phyloP scores from a whole-genome alignment of 2,329 filamentous ascomycete genomes.

The Ascochyta viciae-villosae region DNA sequence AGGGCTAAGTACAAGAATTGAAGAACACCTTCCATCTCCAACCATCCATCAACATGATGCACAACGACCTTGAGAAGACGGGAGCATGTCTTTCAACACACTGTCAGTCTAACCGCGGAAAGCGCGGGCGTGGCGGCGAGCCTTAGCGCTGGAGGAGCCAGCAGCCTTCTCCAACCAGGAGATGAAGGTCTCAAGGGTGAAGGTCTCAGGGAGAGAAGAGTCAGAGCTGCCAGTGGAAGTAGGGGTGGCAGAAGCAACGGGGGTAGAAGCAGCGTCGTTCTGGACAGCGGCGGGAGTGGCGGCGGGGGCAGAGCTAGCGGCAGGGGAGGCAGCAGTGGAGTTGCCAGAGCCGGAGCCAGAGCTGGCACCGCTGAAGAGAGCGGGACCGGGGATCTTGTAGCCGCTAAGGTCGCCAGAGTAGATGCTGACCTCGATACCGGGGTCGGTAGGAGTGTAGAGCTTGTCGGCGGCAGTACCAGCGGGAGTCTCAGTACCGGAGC shows the following conservation, averaged over 20 bases:
- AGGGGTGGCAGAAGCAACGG: slow-evolving; percentile 17
- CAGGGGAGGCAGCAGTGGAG: slow-evolving; percentile 11
- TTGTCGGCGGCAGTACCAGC: slow-evolving; percentile 57
- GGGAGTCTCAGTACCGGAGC: slow-evolving; percentile 57
- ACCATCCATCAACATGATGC: slow-evolving; percentile 7
- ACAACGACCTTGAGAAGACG: not conserved
- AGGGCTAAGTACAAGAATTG: slow-evolving; percentile 27
- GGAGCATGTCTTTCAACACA: not conserved
- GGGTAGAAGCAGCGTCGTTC: slow-evolving; percentile 7
- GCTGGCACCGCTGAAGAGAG: slow-evolving; percentile 38
- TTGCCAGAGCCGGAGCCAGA: slow-evolving; percentile 17
- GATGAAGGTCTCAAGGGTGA: slow-evolving; percentile 33
- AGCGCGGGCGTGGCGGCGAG: slow-evolving; percentile 28
- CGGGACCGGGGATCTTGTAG: slow-evolving; percentile 63
- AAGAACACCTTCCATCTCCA: slow-evolving; percentile 12
- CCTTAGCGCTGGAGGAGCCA: slow-evolving; percentile 27
- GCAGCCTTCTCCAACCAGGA: slow-evolving; percentile 33
- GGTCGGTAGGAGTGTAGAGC: slow-evolving; percentile 64
- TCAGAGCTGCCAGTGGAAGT: slow-evolving; percentile 15
- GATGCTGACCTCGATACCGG: slow-evolving; percentile 67
- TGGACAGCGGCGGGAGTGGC: slow-evolving; percentile 11
- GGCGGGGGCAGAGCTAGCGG: slow-evolving; percentile 17
- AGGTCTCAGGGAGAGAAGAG: slow-evolving; percentile 22
- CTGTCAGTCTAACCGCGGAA: slow-evolving; percentile 21
- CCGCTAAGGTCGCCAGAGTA: slow-evolving; percentile 53